phyloP scores from a whole-genome alignment of 176 grass and related monocot species.

The Oryza longistaminata region DNA sequence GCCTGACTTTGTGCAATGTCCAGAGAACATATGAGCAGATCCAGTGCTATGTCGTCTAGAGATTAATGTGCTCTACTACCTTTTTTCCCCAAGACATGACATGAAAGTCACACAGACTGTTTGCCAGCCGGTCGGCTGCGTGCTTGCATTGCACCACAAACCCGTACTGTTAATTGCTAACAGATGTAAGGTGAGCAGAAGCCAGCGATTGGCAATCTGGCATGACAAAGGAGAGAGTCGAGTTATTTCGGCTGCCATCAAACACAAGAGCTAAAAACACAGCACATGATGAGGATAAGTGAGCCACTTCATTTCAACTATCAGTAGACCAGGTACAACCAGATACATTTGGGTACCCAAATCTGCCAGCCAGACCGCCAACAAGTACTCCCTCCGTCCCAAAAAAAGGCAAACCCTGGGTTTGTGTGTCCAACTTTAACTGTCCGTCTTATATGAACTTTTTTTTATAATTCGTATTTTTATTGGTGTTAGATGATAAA shows the following conservation, averaged over 20 bases:
- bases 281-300: not conserved
- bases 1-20: not conserved
- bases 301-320: not conserved
- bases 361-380: not conserved
- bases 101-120: not conserved
- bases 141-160: not conserved
- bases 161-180: not conserved
- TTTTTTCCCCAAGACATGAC: too few relatives aligned
- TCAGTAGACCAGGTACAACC: not conserved
- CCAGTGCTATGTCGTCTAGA: not conserved
- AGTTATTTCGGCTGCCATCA: not conserved
- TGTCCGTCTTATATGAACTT: too few relatives aligned
- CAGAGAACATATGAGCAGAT: not conserved
- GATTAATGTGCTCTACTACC: not conserved
- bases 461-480: too few relatives aligned
- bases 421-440: too few relatives aligned
- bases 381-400: too few relatives aligned
- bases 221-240: not conserved
- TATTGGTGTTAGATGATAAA: too few relatives aligned
- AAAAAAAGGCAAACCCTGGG: too few relatives aligned
- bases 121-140: not conserved
- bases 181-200: not conserved
- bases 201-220: not conserved
- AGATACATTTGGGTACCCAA: not conserved
- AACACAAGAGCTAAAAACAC: not conserved